phyloP scores from a whole-genome alignment of 768 basidiomycete species.

The Trametes gibbosa region DNA sequence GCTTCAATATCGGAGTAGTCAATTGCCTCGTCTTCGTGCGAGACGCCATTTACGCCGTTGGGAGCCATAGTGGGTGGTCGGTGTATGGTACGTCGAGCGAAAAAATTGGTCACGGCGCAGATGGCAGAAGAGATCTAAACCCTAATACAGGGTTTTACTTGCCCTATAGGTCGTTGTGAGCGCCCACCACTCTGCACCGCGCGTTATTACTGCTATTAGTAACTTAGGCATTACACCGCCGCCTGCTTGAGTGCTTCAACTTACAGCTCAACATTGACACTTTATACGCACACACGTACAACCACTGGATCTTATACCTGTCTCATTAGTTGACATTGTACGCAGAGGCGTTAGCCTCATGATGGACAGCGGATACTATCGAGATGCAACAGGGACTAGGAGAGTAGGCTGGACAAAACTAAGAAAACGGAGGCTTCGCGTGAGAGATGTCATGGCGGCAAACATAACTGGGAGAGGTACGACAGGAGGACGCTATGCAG shows the following conservation, averaged over 20 bases:
- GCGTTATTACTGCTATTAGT: too few relatives aligned
- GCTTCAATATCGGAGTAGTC: constrained; percentile 88
- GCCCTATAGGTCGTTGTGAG: neutral
- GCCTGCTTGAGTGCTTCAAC: too few relatives aligned
- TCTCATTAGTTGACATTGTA: constrained; percentile 21
- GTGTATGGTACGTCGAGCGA: constrained; percentile 2
- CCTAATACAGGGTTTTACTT: constrained; percentile 13
- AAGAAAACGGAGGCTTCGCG: constrained; percentile 23
- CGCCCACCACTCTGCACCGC: neutral
- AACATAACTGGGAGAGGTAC: constrained; percentile 16
- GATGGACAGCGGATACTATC: constrained; percentile 18
- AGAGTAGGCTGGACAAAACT: constrained; percentile 19
- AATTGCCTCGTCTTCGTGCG: constrained; percentile 55
- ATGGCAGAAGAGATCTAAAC: constrained; percentile 3
- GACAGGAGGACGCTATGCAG: constrained; percentile 17
- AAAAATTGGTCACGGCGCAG: constrained; percentile 12
- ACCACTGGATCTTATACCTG: neutral
- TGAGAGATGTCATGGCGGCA: constrained; percentile 7
- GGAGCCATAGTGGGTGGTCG: constrained; percentile 18
- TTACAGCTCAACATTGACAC: too few relatives aligned
- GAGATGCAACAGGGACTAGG: constrained; percentile 26
- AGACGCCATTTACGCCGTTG: constrained; percentile 27
- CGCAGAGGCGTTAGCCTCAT: neutral
- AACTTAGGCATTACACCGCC: too few relatives aligned
- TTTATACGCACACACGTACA: neutral